Conservation (phyloP, 495 filamentous ascomycete genomes). For the Penicillium silybi region DNA sequence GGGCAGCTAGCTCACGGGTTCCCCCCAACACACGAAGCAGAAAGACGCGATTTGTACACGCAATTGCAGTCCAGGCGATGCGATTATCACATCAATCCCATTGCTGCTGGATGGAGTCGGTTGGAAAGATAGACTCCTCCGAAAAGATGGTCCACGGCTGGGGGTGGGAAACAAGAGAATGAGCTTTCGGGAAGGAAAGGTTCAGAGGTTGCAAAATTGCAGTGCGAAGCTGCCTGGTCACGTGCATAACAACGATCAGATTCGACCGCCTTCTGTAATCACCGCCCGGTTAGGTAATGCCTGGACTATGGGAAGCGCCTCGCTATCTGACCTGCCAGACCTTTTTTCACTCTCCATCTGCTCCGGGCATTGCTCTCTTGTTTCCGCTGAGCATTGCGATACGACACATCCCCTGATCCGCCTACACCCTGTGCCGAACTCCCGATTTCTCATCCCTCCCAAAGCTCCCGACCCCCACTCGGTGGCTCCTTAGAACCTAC, state of each 20-base stretch:
- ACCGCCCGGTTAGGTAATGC: constrained; percentile 16
- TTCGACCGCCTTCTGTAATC: constrained; percentile 38
- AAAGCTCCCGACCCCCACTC: constrained; percentile 15
- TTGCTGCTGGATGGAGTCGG: constrained; percentile 30
- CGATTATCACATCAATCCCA: constrained; percentile 38
- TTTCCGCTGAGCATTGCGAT: neutral
- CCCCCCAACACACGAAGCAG: constrained; percentile 14
- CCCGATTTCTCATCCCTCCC: neutral
- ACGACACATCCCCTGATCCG: neutral
- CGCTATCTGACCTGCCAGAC: neutral
- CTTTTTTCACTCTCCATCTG: neutral
- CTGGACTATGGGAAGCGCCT: neutral
- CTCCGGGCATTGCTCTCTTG: neutral
- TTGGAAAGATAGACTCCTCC: constrained; percentile 11
- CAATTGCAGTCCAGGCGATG: constrained; percentile 33
- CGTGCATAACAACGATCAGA: constrained; percentile 28
- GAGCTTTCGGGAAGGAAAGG: constrained; percentile 3
- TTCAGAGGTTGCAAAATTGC: constrained; percentile 30
- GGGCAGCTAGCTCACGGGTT: constrained; percentile 27
- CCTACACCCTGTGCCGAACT: neutral
- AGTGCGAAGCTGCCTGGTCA: constrained; percentile 24
- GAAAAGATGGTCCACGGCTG: neutral
- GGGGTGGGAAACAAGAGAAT: constrained; percentile 1
- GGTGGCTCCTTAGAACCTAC: constrained; percentile 2
- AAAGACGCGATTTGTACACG: constrained; percentile 13